These are phyloP conservation scores for Pugionium cornutum DNA, from an alignment of 345 rosid species.

Conservation along the genomic window DNA sequence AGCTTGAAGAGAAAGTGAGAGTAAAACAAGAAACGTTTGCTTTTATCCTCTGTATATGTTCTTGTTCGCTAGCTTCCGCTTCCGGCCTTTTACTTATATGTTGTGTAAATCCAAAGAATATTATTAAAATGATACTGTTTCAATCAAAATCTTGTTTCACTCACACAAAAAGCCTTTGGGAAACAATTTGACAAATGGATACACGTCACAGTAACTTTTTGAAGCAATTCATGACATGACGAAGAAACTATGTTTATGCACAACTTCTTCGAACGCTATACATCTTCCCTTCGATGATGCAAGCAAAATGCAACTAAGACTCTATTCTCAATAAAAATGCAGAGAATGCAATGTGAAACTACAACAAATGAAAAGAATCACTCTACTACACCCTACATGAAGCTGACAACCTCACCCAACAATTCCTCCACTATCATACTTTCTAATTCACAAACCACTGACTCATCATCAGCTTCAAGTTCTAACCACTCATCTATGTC, in stretches of 20 bases:
- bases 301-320: constrained; percentile 24
- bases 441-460: constrained; percentile 65
- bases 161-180: constrained; percentile 23
- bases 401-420: constrained; percentile 53
- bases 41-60: constrained; percentile 28
- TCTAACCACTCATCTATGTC: constrained; percentile 55
- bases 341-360: constrained; percentile 21
- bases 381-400: constrained; percentile 36
- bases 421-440: constrained; percentile 68
- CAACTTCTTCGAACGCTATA: constrained; percentile 29
- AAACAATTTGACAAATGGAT: constrained; percentile 33
- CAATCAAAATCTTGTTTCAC: constrained; percentile 40
- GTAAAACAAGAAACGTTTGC: constrained; percentile 16
- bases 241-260: constrained; percentile 28
- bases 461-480: constrained; percentile 57
- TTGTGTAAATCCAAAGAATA: constrained; percentile 19
- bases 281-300: constrained; percentile 33
- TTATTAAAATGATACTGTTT: constrained; percentile 32
- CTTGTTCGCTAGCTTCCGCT: constrained; percentile 26
- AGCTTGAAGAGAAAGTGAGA: constrained; percentile 26
- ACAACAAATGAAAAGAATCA: constrained; percentile 34
- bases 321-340: constrained; percentile 34
- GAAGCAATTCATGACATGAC: constrained; percentile 35
- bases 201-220: constrained; percentile 31
- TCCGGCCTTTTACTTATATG: constrained; percentile 13